A percentile compares a stretch with the other conserved stretches of the same genome.
Evolutionary conservation across 768 basidiomycete species (phyloP).

Genomic region (Strobilomyces dryophilus): DNA sequence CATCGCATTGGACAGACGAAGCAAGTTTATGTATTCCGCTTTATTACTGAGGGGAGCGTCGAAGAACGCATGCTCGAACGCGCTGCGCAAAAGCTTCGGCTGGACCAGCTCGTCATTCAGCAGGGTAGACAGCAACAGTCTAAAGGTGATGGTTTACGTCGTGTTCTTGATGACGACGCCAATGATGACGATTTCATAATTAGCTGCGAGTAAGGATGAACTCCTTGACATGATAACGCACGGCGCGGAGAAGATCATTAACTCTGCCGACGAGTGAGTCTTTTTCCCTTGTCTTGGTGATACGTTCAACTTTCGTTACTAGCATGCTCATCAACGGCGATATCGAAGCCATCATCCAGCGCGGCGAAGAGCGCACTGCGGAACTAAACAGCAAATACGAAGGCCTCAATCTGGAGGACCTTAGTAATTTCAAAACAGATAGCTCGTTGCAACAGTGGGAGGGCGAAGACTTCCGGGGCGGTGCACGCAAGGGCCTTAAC

Average conservation of each 20-base stretch:
- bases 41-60: slow-evolving; percentile 83
- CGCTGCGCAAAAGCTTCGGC: slow-evolving; percentile 88
- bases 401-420: slow-evolving; percentile 85
- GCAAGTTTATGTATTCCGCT: slow-evolving; percentile 85
- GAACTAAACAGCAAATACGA: slow-evolving; percentile 92
- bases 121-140: slow-evolving; percentile 82
- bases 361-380: slow-evolving; percentile 86
- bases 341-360: slow-evolving; percentile 89
- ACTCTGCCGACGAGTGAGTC: slow-evolving; percentile 64
- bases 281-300: neutral
- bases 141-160: slow-evolving; percentile 53
- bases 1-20: slow-evolving; percentile 94
- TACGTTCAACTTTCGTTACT: neutral
- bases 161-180: neutral
- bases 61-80: slow-evolving; percentile 89
- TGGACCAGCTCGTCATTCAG: slow-evolving; percentile 96
- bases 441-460: slow-evolving; percentile 92
- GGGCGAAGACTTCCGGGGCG: slow-evolving; percentile 84
- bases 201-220: slow-evolving; percentile 82
- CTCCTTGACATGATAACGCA: slow-evolving; percentile 97
- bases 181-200: slow-evolving; percentile 24
- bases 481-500: slow-evolving; percentile 68
- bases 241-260: slow-evolving; percentile 96
- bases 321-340: slow-evolving; percentile 81
- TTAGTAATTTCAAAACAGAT: slow-evolving; percentile 96